These are phyloP conservation scores for Balansia obtecta DNA, from an alignment of 2,329 filamentous ascomycete species.

Conservation along the genomic window DNA sequence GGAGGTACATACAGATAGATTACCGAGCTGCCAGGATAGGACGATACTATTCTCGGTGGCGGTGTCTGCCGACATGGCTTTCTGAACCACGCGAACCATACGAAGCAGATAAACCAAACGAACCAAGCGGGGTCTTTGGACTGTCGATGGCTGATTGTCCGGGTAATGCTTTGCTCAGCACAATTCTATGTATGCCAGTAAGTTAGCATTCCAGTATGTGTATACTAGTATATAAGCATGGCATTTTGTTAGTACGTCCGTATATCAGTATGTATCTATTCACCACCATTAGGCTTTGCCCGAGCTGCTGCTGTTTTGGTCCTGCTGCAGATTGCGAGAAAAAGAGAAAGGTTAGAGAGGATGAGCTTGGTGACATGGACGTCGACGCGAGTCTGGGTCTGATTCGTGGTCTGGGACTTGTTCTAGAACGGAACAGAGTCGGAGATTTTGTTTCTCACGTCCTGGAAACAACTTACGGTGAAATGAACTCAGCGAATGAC, in stretches of 20 bases:
- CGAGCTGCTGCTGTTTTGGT: background rate
- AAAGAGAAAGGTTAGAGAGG: background rate
- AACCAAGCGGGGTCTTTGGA: slow-evolving; percentile 48
- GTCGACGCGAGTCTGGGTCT: background rate
- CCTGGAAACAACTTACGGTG: slow-evolving; percentile 39
- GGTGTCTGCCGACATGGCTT: slow-evolving; percentile 16
- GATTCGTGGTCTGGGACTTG: background rate
- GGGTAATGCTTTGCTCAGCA: no score
- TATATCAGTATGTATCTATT: background rate
- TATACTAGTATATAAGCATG: no score
- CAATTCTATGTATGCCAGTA: no score
- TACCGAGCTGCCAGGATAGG: slow-evolving; percentile 57
- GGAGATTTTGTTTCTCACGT: slow-evolving; percentile 1
- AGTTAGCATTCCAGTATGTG: no score
- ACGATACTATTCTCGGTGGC: slow-evolving; percentile 36
- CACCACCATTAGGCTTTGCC: background rate
- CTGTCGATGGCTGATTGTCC: slow-evolving; percentile 20
- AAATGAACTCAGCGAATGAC: slow-evolving; percentile 58
- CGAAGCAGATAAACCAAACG: slow-evolving; percentile 43
- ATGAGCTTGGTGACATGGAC: background rate
- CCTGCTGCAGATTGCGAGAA: background rate
- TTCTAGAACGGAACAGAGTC: background rate
- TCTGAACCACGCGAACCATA: slow-evolving; percentile 54
- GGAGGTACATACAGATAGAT: slow-evolving; percentile 41
- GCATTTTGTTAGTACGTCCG: no score